Conservation (phyloP, 2,329 filamentous ascomycete species). For the Cladosporium cucumerinum region DNA sequence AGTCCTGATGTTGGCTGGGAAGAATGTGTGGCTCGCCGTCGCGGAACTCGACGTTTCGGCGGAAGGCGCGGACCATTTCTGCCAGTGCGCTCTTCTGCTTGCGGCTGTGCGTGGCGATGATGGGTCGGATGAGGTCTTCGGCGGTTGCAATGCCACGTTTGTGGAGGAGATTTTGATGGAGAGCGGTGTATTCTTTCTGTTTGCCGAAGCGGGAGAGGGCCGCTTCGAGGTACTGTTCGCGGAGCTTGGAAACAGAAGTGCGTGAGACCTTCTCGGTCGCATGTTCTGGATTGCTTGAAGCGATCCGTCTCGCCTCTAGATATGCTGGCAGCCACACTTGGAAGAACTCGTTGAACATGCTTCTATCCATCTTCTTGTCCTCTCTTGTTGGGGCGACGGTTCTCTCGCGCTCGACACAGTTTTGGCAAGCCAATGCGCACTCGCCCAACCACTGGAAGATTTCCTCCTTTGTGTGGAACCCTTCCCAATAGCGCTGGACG, state of each 20-base stretch:
- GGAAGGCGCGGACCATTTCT: constrained; percentile 31
- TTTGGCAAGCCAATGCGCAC: constrained; percentile 55
- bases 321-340: constrained; percentile 60
- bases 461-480: constrained; percentile 54
- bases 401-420: constrained; percentile 26
- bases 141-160: constrained; percentile 25
- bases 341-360: constrained; percentile 59
- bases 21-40: constrained; percentile 17
- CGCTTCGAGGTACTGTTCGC: constrained; percentile 50
- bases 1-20: constrained; percentile 21
- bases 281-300: background rate
- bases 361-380: constrained; percentile 51
- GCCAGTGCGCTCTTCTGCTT: constrained; percentile 23
- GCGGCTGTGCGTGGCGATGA: constrained; percentile 21
- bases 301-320: constrained; percentile 27
- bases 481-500: constrained; percentile 47
- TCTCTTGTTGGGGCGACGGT: constrained; percentile 17
- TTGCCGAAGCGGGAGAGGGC: constrained; percentile 35
- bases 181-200: constrained; percentile 20
- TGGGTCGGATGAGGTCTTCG: constrained; percentile 22
- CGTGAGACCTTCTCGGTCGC: background rate
- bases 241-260: constrained; percentile 25
- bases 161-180: constrained; percentile 20
- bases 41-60: constrained; percentile 25
- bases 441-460: constrained; percentile 61